phyloP scores from a whole-genome alignment of 2,329 filamentous ascomycete species.

The Colletotrichum sp. region DNA sequence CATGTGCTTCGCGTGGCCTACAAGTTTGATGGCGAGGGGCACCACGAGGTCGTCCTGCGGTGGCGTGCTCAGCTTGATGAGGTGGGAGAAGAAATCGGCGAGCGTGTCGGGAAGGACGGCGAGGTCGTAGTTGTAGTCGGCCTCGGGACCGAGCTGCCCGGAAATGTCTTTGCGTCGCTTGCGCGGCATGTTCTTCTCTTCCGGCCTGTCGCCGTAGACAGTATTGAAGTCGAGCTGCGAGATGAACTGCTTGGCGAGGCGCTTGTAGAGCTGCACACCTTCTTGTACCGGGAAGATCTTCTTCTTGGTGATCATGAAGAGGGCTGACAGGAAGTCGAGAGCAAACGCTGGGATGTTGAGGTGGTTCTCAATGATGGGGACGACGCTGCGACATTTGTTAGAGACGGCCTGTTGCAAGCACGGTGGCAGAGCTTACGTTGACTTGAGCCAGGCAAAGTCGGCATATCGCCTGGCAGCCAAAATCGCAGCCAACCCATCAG shows the following conservation, averaged over 20 bases:
- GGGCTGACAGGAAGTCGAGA: neutral
- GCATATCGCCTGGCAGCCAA: neutral
- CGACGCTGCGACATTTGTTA: neutral
- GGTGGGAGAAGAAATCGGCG: neutral
- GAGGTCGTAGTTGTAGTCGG: neutral
- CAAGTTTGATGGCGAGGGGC: conserved; percentile 24
- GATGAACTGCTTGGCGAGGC: neutral
- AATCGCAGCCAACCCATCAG: neutral
- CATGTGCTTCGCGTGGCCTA: conserved; percentile 19
- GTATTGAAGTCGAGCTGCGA: neutral
- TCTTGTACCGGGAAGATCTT: neutral
- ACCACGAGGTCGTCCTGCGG: conserved; percentile 20
- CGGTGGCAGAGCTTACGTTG: neutral
- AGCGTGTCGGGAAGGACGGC: neutral
- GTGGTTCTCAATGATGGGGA: neutral
- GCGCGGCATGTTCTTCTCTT: neutral
- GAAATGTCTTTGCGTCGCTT: neutral
- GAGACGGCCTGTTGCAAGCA: neutral
- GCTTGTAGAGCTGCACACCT: neutral
- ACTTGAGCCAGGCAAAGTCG: neutral
- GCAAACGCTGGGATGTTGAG: neutral
- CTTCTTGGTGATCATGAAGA: neutral
- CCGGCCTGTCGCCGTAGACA: neutral
- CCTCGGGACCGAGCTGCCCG: neutral
- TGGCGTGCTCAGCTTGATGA: conserved; percentile 16